Evolutionary conservation across 2,329 filamentous ascomycete genomes (phyloP).

Genomic region (Cladosporium velox): DNA sequence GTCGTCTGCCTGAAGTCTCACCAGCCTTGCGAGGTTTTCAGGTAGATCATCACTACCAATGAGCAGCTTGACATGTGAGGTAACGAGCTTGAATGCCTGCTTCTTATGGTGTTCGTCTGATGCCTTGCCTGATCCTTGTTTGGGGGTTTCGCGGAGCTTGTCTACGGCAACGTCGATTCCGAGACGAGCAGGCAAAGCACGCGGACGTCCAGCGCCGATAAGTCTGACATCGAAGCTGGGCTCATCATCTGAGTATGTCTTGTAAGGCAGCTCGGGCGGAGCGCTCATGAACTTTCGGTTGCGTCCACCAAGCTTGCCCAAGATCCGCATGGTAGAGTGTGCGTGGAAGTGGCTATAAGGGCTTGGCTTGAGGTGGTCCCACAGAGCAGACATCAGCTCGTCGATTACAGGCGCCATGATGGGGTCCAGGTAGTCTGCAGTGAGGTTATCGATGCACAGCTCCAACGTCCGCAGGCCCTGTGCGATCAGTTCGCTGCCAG

Average conservation of each 20-base stretch:
- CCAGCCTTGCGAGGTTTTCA: constrained; percentile 80
- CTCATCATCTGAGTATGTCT: constrained; percentile 82
- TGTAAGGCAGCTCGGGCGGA: constrained; percentile 79
- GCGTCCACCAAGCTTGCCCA: constrained; percentile 92
- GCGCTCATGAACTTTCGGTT: constrained; percentile 95
- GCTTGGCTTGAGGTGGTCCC: constrained; percentile 89
- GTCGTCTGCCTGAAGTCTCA: constrained; percentile 89
- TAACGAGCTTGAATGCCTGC: constrained; percentile 85
- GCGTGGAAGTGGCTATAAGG: constrained; percentile 97
- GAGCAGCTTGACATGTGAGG: constrained; percentile 84
- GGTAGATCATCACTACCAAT: constrained; percentile 85
- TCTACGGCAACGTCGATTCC: constrained; percentile 87
- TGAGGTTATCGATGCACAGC: constrained; percentile 96
- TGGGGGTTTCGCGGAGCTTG: constrained; percentile 80
- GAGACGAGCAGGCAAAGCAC: constrained; percentile 81
- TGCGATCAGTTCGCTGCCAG: constrained; percentile 82
- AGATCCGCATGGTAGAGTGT: constrained; percentile 94
- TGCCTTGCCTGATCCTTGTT: constrained; percentile 60
- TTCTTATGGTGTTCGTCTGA: constrained; percentile 88
- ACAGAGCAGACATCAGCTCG: constrained; percentile 95
- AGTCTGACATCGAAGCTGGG: constrained; percentile 86
- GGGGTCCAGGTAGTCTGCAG: constrained; percentile 94
- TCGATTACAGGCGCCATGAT: constrained; percentile 99
- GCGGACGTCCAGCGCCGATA: constrained; percentile 74
- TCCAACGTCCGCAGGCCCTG: constrained; percentile 92